Conservation (phyloP, 2,329 filamentous ascomycete genomes). For the Periglandula ipomoeae region DNA sequence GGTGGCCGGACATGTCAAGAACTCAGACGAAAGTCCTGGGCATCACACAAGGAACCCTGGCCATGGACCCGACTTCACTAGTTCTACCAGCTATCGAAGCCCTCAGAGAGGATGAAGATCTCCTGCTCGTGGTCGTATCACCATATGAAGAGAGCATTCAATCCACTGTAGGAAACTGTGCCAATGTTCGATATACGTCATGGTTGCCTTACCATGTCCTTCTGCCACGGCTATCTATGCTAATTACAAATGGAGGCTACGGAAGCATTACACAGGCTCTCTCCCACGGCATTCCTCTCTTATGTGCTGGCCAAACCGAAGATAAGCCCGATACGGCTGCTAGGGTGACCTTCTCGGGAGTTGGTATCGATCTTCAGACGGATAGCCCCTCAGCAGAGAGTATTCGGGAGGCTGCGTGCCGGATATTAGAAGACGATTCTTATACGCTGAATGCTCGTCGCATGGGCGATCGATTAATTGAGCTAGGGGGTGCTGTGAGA, state of each 20-base stretch:
- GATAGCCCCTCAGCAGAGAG: conserved; percentile 20
- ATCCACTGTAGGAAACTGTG: conserved; percentile 10
- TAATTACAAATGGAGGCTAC: conserved; percentile 29
- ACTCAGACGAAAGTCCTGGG: conserved; percentile 21
- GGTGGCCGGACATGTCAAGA: conserved; percentile 21
- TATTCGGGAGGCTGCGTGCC: conserved; percentile 16
- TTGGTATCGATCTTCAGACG: conserved; percentile 27
- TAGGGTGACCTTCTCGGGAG: conserved; percentile 21
- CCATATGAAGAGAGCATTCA: conserved; percentile 19
- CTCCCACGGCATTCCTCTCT: conserved; percentile 24
- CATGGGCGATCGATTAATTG: conserved; percentile 19
- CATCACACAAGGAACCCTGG: conserved; percentile 29
- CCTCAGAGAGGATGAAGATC: conserved; percentile 16
- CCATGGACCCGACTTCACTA: conserved; percentile 25
- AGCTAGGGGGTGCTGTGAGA: conserved; percentile 18
- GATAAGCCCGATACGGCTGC: conserved; percentile 29
- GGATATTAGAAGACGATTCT: conserved; percentile 16
- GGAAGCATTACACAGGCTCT: conserved; percentile 27
- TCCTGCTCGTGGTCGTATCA: conserved; percentile 25
- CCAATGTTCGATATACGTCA: conserved; percentile 21
- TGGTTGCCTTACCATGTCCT: conserved; percentile 28
- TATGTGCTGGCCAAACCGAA: conserved; percentile 27
- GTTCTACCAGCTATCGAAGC: conserved; percentile 29
- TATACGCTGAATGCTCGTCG: conserved; percentile 14
- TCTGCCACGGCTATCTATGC: conserved; percentile 22